Evolutionary conservation across 306 rosid genomes (phyloP), one percentile per base, ranked within the genome.

Genomic region (Hippophae rhamnoides): DNA sequence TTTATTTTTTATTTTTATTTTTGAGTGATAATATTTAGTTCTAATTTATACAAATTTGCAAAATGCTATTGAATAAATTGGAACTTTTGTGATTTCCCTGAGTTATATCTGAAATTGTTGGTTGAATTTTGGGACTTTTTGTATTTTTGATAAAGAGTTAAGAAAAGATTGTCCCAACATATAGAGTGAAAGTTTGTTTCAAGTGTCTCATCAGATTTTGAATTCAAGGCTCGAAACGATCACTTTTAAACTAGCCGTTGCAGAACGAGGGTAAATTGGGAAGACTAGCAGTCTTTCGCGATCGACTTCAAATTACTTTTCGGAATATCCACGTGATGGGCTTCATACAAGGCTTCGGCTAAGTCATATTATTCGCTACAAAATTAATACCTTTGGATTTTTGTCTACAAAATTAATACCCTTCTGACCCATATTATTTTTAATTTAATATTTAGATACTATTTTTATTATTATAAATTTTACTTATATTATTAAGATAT

Each of bases 161-260:
- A 62, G 67, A 63, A 12, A 18, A 43, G 13, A 41, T 53, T 7
- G 26, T 47, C 25, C 62, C 23, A 50, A 1, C 42, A 45, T 45
- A 54, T 40, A 45, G n/a, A 45, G 64, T 27, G 58, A 5, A 11
- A 31, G 3, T 3, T 2, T 2, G 38, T 2, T 31, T 0, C 3
- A 31, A 1, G 0, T 31, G 38, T 48, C 26, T 45, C 64, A 63
- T 56, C 63, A 57, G 64, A 58, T 74, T 74, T 82, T 70, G 74
- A 78, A 75, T 57, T 63, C 25, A 54, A 69, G 83, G 13, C 47
- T 63, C 56, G 4, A 61, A 82, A 82, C 88, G 82, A 84, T 78
- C 82, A 76, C 76, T 11, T 61, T 31, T 43, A 54, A 76, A 79
- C 74, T 82, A 82, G 84, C 88, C 88, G 88, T 82, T 82, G 82